These are phyloP conservation scores for Nicotiana paniculata DNA, from an alignment of 257 asterid genomes.

Conservation along the genomic window DNA sequence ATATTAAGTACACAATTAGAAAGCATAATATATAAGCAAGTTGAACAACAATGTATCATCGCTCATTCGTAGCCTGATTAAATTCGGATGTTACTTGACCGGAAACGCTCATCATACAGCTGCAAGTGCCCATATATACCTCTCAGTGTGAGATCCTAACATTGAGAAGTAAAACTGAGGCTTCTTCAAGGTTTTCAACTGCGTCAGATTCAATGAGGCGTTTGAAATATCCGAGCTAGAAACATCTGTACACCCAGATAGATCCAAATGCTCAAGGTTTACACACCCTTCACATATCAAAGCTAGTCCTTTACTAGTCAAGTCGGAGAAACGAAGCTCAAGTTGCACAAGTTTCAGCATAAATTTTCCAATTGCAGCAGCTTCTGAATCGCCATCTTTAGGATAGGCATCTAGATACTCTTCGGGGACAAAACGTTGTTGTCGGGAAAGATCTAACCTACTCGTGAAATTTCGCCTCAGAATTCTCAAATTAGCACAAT, in stretches of 20 bases:
- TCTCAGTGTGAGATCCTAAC: conserved; percentile 46
- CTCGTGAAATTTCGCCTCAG: conserved; percentile 68
- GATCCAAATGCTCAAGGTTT: conserved; percentile 55
- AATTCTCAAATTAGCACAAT: conserved; percentile 35
- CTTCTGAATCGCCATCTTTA: conserved; percentile 80
- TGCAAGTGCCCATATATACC: conserved; percentile 68
- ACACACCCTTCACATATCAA: conserved; percentile 53
- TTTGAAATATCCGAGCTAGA: conserved; percentile 53
- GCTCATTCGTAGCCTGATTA: conserved; percentile 21
- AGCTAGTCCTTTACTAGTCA: conserved; percentile 61
- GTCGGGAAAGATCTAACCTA: conserved; percentile 77
- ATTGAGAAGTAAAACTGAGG: conserved; percentile 74
- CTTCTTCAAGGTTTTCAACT: conserved; percentile 47
- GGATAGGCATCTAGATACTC: conserved; percentile 67
- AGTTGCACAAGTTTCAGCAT: conserved; percentile 63
- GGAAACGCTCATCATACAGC: conserved; percentile 76
- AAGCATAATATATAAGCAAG: background rate
- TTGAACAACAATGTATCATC: background rate
- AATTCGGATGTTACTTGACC: conserved; percentile 66
- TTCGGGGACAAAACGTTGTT: conserved; percentile 41
- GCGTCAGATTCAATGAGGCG: conserved; percentile 46
- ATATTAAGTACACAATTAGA: background rate
- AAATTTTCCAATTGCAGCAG: conserved; percentile 58
- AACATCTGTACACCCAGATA: conserved; percentile 69
- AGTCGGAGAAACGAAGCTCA: conserved; percentile 58